A percentile compares a stretch with the other conserved stretches of the same genome.
phyloP scores from a whole-genome alignment of 345 rosid genomes.

The Citrus mangshanensis region DNA sequence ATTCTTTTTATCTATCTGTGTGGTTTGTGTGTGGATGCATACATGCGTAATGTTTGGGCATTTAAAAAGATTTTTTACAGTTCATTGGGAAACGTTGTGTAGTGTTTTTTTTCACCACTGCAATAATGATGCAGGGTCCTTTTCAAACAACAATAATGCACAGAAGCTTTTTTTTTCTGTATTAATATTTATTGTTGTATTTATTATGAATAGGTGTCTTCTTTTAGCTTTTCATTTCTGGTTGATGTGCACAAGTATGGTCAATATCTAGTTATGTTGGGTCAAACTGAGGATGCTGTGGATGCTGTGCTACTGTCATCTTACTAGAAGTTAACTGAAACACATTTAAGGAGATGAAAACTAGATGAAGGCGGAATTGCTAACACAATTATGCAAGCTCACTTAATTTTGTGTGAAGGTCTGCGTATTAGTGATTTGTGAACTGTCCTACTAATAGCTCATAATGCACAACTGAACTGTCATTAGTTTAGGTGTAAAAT shows the following conservation, averaged over 20 bases:
- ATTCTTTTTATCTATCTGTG: neutral
- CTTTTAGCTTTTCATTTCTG: neutral
- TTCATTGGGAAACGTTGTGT: neutral
- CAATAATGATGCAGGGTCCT: neutral
- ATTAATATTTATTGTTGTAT: neutral
- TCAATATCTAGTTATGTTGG: neutral
- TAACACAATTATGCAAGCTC: neutral
- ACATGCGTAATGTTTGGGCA: neutral
- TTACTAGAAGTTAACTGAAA: neutral
- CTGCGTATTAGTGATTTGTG: too few relatives aligned
- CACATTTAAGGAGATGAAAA: neutral
- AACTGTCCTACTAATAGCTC: too few relatives aligned
- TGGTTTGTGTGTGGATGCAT: neutral
- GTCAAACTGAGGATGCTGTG: neutral
- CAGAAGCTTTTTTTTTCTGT: neutral
- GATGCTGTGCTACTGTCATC: neutral
- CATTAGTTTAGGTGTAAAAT: too few relatives aligned
- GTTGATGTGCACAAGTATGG: neutral
- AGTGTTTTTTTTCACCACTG: too few relatives aligned
- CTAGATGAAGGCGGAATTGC: neutral
- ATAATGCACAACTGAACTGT: neutral
- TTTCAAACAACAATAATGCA: neutral
- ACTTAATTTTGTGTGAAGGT: neutral
- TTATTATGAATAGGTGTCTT: neutral
- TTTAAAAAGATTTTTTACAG: too few relatives aligned